A percentile compares a stretch with the other conserved stretches of the same genome.
phyloP scores from a whole-genome alignment of 2,329 filamentous ascomycete genomes.

The Mollisia scopiformis region DNA sequence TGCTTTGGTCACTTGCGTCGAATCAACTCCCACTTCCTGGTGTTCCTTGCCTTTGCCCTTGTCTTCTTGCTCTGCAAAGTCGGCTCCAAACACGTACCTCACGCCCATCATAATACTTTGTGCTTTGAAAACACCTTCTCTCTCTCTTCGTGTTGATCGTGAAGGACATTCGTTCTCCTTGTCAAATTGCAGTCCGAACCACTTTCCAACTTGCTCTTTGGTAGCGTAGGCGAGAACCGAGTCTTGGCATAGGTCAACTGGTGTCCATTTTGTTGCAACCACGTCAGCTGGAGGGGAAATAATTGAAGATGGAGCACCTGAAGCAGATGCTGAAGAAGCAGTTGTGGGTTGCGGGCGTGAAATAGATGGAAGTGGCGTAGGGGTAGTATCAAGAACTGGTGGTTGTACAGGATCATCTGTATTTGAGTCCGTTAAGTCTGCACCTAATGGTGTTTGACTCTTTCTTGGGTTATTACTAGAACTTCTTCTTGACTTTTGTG shows the following conservation, averaged over 20 bases:
- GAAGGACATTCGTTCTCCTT: background rate
- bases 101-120: constrained; percentile 23
- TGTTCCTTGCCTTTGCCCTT: background rate
- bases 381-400: too few species aligned
- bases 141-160: constrained; percentile 4
- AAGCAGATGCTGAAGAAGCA: too few species aligned
- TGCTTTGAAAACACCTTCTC: constrained; percentile 20
- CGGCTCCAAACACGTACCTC: constrained; percentile 20
- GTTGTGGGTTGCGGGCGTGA: too few species aligned
- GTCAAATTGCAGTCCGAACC: constrained; percentile 6
- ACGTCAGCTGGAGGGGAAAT: background rate
- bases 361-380: too few species aligned
- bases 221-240: constrained; percentile 15
- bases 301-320: background rate
- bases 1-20: background rate
- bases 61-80: background rate
- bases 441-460: too few species aligned
- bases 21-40: background rate
- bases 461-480: background rate
- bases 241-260: constrained; percentile 1
- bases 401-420: too few species aligned
- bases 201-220: background rate
- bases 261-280: constrained; percentile 2
- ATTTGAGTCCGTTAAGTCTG: background rate
- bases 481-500: background rate